Evolutionary conservation across 306 rosid genomes (phyloP), one percentile per base, ranked within the genome.

Genomic region (Rosa persica): DNA sequence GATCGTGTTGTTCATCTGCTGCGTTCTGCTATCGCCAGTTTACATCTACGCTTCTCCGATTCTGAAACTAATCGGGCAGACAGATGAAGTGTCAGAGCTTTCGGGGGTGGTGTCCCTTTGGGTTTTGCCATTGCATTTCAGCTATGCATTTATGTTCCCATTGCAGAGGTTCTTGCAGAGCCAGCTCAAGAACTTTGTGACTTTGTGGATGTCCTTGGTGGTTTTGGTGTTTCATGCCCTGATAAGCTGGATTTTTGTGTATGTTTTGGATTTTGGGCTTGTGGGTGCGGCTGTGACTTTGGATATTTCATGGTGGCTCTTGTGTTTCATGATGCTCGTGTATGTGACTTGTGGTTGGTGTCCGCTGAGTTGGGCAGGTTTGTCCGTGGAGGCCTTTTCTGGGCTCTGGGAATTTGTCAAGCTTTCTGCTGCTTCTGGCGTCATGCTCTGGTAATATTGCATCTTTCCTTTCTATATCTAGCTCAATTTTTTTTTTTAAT

Each of bases 341-440:
- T 87, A 82, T 16, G 55, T 42, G 1, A 76, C 72, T 5, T 87
- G 19, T 25, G 93, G 93, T 62, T 86, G 90, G 1, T 89, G 93
- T 57, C 93, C 93, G 20, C 62, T 82, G 5, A 89, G 87, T 67
- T 87, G 93, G 93, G 19, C 25, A 38, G 89, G 91, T 54, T 81
- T 86, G 67, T 89, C 91, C 0, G 0, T 67, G 8, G 83, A 87
- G 79, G 90, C 93, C 12, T 86, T 89, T 81, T 70, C 78, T 54
- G 89, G 88, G 1, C 87, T 89, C 9, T 87, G 88, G 88, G 87
- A 86, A 22, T 87, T 89, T 48, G 51, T 87, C 74, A 85, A 82
- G 77, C 88, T 89, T 36, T 89, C 93, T 27, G 30, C 82, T 12
- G 90, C 90, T 79, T 87, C 90, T 70, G 91, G 91, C 0, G 81